Evolutionary conservation across 106 monocot species (phyloP).

Genomic region (Dioscorea zingiberensis): DNA sequence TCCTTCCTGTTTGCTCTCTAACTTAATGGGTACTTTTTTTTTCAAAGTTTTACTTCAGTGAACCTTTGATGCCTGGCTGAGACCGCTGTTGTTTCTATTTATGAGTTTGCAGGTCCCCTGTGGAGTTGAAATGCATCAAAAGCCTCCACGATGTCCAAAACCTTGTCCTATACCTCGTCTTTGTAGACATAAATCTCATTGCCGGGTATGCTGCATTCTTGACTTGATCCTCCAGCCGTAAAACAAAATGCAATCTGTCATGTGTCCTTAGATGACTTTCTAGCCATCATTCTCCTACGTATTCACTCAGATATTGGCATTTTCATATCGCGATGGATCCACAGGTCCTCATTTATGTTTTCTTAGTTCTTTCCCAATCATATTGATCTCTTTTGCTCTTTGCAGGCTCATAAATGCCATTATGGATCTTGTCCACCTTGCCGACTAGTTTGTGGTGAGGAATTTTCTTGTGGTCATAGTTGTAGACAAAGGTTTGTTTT

Average conservation of each 20-base stretch:
- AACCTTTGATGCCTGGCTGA: too few species aligned
- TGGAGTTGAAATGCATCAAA: constrained; percentile 84
- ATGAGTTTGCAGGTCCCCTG: constrained; percentile 68
- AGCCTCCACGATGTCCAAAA: constrained; percentile 80
- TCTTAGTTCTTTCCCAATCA: too few species aligned
- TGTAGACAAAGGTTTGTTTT: constrained; percentile 73
- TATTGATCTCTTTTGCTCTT: background rate
- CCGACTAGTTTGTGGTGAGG: constrained; percentile 56
- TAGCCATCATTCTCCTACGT: background rate
- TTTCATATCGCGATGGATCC: too few species aligned
- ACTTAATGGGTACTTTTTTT: too few species aligned
- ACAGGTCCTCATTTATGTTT: too few species aligned
- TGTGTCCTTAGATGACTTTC: background rate
- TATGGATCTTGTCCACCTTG: constrained; percentile 98
- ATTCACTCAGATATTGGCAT: too few species aligned
- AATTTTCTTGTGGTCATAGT: constrained; percentile 70
- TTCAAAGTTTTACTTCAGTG: too few species aligned
- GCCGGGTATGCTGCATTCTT: constrained; percentile 35
- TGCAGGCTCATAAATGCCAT: constrained; percentile 89
- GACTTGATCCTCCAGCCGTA: too few species aligned
- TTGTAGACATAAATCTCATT: constrained; percentile 67
- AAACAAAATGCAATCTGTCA: background rate
- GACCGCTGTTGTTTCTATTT: too few species aligned
- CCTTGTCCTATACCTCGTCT: constrained; percentile 60
- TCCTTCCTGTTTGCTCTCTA: too few species aligned